Evolutionary conservation across 78 protist species (phyloP).

Genomic region (Pigoraptor vietnamica): DNA sequence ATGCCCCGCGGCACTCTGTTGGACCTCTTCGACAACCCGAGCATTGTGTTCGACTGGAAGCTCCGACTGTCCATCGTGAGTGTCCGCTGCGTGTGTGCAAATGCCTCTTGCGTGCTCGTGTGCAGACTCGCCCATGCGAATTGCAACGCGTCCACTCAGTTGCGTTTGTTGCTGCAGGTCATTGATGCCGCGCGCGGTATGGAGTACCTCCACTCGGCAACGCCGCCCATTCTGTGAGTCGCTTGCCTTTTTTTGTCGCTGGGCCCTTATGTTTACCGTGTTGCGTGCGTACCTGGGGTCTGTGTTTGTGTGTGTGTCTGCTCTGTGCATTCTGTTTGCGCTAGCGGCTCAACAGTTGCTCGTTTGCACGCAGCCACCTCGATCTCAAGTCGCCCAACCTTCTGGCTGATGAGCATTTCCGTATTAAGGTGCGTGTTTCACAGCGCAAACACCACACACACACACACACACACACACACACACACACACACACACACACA

Average conservation of each 20-base stretch:
- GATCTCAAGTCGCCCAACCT: not conserved
- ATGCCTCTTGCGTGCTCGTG: too few species aligned
- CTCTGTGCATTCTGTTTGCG: not conserved
- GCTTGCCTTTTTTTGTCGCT: not conserved
- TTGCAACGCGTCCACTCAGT: too few species aligned
- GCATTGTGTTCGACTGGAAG: not conserved
- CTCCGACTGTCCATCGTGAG: not conserved
- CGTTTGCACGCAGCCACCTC: not conserved
- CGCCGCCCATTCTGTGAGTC: conserved; percentile 19
- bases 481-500: too few species aligned
- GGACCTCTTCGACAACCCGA: not conserved
- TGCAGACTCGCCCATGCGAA: too few species aligned
- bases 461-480: too few species aligned
- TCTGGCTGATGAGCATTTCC: not conserved
- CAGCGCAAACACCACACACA: too few species aligned
- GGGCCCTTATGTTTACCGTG: not conserved
- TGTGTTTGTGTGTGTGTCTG: not conserved
- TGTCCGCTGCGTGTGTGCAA: too few species aligned
- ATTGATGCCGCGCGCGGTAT: conserved; percentile 35
- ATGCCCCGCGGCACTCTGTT: not conserved
- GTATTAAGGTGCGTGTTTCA: not conserved
- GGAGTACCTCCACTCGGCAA: conserved; percentile 45
- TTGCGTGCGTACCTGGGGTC: not conserved
- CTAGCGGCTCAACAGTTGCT: not conserved
- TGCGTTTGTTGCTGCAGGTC: too few species aligned